phyloP scores from a whole-genome alignment of 495 filamentous ascomycete species.

The Chlorociboria aeruginascens region DNA sequence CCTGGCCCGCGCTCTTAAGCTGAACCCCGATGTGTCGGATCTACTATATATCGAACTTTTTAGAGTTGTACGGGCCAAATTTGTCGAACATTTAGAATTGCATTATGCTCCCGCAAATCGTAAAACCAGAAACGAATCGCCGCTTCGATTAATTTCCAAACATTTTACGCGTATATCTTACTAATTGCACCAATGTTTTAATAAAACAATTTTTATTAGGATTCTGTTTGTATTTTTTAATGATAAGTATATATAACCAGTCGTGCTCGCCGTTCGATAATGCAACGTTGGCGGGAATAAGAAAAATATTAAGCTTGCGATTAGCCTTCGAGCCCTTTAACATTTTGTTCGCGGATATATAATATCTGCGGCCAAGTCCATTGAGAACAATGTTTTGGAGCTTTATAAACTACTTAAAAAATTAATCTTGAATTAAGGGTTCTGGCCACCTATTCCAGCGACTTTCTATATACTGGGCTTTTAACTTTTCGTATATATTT shows the following conservation, averaged over 20 bases:
- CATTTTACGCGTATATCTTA: constrained; percentile 16
- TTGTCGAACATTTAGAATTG: constrained; percentile 27
- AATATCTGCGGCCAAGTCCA: no score
- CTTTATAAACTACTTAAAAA: constrained; percentile 18
- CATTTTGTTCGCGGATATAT: no score
- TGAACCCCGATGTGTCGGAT: no score
- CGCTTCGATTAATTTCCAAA: constrained; percentile 21
- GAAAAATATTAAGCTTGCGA: no score
- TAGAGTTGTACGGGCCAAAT: constrained; percentile 25
- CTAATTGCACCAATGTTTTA: no score
- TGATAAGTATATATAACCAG: constrained; percentile 11
- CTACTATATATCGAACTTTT: constrained; percentile 26
- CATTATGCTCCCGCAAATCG: constrained; percentile 20
- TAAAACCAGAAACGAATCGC: constrained; percentile 24
- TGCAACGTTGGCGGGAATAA: no score
- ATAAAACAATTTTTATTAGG: no score
- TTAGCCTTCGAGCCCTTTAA: no score
- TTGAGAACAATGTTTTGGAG: no score
- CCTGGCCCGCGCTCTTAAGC: no score
- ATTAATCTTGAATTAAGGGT: constrained; percentile 13
- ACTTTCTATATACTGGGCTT: constrained; percentile 14
- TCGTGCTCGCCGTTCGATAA: no score
- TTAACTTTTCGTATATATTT: constrained; percentile 17
- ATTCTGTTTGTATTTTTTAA: constrained; percentile 22
- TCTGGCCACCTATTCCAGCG: constrained; percentile 17